These are phyloP conservation scores for Fagus crenata DNA, from an alignment of 306 rosid species.

Conservation along the genomic window DNA sequence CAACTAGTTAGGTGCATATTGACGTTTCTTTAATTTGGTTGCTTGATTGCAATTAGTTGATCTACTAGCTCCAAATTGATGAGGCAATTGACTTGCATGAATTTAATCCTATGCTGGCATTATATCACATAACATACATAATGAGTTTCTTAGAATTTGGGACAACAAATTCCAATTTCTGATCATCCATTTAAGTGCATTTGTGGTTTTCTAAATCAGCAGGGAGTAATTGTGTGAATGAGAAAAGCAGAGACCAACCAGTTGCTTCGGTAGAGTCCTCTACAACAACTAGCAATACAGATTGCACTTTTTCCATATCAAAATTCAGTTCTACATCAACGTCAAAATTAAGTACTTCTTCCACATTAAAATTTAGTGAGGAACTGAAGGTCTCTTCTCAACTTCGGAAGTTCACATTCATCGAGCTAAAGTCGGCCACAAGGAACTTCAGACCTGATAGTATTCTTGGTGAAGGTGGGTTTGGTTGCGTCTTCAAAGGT, in stretches of 20 bases:
- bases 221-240: conserved; percentile 54
- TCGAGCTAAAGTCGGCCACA: conserved; percentile 85
- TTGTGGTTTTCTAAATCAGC: conserved; percentile 37
- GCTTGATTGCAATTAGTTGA: conserved; percentile 16
- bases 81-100: conserved; percentile 14
- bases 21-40: not conserved
- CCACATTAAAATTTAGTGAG: conserved; percentile 80
- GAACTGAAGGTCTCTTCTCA: conserved; percentile 88
- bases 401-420: conserved; percentile 88
- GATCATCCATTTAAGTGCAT: conserved; percentile 18
- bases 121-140: conserved; percentile 21
- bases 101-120: conserved; percentile 11
- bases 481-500: conserved; percentile 98
- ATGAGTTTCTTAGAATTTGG: conserved; percentile 12
- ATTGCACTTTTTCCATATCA: conserved; percentile 70
- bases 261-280: conserved; percentile 57
- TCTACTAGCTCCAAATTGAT: conserved; percentile 11
- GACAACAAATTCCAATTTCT: conserved; percentile 13
- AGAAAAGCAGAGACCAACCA: conserved; percentile 51
- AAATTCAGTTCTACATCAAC: conserved; percentile 46
- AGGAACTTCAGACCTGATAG: conserved; percentile 96
- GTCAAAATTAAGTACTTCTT: conserved; percentile 32
- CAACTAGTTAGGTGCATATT: conserved; percentile 4
- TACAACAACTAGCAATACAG: conserved; percentile 62
- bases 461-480: conserved; percentile 99